Evolutionary conservation across 1,139 yeast genomes (phyloP), one percentile per base, ranked within the genome.

Genomic region (Suhomyces guaymorum): DNA sequence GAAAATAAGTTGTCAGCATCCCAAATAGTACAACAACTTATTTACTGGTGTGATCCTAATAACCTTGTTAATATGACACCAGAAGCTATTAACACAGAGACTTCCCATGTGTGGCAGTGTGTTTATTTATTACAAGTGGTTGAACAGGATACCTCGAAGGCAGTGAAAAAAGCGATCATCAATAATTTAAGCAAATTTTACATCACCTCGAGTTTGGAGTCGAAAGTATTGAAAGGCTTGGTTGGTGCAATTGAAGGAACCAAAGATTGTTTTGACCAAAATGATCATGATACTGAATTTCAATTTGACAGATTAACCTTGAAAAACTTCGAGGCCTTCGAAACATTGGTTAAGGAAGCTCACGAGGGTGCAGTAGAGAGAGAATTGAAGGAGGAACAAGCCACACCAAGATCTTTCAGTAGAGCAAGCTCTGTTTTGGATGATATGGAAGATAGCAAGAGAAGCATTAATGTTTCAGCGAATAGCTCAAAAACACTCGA

Each of bases 1-100:
- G 63, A 65, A n/a, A 51, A 57, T 14, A 44, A 62, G 7, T 56
- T 72, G 51, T 51, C 74, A 1, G 83, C 92, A 0, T 66, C 72
- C 12, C 70, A 70, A n/a, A 75, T 88, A 2, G 61, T 86, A 17
- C 90, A 84, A 46, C 96, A 87, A 52, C 60, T 90, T 30, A 66
- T 85, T 17, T 80, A 82, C 49, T 87, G 96, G 96, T 84, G 96
- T 24, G 94, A 89, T 56, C 95, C 96, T 0, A 61, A 63, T 28
- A 80, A 82, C 47, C 64, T 85, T 8, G 90, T 81, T 3, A 75
- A 77, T 38, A 59, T 66, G 32, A 55, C 66, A 1, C 68, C 68
- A 8, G 74, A 62, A 3, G 70, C 63, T 3, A 54, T 66, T 12
- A 52, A 54, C 5, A 54, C 53, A 12, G 75, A 79, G 19, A 59